A percentile compares a stretch with the other conserved stretches of the same genome.
phyloP scores from a whole-genome alignment of 345 rosid species.

The Erucastrum elatum region DNA sequence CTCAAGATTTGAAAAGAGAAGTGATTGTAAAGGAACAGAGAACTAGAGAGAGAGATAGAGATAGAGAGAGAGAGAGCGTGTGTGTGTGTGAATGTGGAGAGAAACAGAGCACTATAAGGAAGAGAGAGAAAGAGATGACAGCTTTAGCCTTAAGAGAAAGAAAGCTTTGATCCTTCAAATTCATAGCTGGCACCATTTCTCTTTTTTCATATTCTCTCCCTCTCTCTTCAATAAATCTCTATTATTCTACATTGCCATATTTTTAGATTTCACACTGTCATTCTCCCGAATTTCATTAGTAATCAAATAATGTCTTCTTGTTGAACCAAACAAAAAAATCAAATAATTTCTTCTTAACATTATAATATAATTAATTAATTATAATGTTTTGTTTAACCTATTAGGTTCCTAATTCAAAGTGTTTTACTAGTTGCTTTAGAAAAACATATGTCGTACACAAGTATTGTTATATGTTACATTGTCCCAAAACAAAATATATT shows the following conservation, averaged over 20 bases:
- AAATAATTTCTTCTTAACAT: neutral
- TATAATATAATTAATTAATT: neutral
- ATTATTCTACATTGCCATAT: slow-evolving; percentile 13
- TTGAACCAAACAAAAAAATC: neutral
- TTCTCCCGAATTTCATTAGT: neutral
- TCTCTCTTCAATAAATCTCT: slow-evolving; percentile 31
- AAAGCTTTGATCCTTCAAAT: slow-evolving; percentile 79
- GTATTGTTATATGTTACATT: neutral
- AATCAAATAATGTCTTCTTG: neutral
- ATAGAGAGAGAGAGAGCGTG: neutral
- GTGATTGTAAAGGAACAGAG: slow-evolving; percentile 21
- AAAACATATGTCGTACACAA: neutral
- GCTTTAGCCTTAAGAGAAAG: slow-evolving; percentile 75
- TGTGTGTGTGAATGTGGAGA: slow-evolving; percentile 24
- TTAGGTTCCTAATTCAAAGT: neutral
- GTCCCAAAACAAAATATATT: neutral
- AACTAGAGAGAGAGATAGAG: slow-evolving; percentile 8
- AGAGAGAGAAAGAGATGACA: slow-evolving; percentile 49
- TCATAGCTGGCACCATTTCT: slow-evolving; percentile 79
- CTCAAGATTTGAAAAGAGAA: slow-evolving; percentile 29
- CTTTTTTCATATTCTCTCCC: slow-evolving; percentile 44
- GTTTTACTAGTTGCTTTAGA: neutral
- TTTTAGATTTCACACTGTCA: slow-evolving; percentile 17
- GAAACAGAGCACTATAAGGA: slow-evolving; percentile 36
- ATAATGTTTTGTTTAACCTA: neutral